Conservation (phyloP, 768 basidiomycete species). For the Agrocybe chaxingu region DNA sequence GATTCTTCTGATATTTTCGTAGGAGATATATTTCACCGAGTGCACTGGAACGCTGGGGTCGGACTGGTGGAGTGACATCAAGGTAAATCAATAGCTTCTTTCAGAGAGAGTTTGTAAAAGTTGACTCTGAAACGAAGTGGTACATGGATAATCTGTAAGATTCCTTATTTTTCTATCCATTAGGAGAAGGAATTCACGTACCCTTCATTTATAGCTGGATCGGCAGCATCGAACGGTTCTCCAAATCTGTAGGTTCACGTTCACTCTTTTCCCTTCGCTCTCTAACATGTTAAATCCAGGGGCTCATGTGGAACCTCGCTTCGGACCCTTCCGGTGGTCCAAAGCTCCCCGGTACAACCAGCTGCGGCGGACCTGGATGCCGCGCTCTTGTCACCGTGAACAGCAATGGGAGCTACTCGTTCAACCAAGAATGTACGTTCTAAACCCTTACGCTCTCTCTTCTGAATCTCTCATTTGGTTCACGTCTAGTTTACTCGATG, state of each 20-base stretch:
- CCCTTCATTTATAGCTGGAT: conserved; percentile 20
- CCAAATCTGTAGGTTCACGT: conserved; percentile 37
- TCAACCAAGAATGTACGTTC: conserved; percentile 70
- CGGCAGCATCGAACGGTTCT: conserved; percentile 24
- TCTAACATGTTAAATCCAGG: conserved; percentile 28
- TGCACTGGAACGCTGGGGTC: conserved; percentile 63
- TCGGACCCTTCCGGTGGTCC: conserved; percentile 63
- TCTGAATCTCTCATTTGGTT: neutral
- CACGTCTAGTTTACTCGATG: conserved; percentile 57
- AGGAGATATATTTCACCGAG: conserved; percentile 55
- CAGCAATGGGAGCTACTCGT: conserved; percentile 54
- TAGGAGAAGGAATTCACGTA: too few species aligned
- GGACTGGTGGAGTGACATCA: conserved; percentile 81
- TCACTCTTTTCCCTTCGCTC: conserved; percentile 20
- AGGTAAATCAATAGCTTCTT: conserved; percentile 35
- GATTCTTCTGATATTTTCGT: neutral
- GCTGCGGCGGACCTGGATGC: conserved; percentile 62
- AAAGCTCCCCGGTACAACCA: conserved; percentile 58
- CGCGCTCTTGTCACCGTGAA: conserved; percentile 67
- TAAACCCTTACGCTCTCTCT: neutral
- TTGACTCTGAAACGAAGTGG: conserved; percentile 39
- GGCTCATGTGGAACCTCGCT: conserved; percentile 76
- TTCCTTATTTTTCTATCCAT: neutral
- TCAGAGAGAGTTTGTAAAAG: neutral
- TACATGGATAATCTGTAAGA: conserved; percentile 58